phyloP scores from a whole-genome alignment of 1,284 basidiomycete species.

The Pterula multifida region DNA sequence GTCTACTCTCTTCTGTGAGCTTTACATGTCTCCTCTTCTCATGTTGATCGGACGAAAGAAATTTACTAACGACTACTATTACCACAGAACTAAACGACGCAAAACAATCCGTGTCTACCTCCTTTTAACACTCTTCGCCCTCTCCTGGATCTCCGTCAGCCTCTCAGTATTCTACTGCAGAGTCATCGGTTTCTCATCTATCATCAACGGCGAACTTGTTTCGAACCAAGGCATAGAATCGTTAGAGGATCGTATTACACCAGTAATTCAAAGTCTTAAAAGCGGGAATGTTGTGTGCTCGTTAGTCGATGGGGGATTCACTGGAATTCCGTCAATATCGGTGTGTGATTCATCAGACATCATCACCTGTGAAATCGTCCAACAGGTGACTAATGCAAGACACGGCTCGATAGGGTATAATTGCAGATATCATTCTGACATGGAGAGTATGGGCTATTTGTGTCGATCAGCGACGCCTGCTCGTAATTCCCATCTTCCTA shows the following conservation, averaged over 20 bases:
- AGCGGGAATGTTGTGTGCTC: neutral
- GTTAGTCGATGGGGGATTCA: neutral
- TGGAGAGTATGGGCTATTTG: neutral
- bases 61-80: neutral
- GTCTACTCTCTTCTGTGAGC: neutral
- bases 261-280: neutral
- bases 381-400: too few species aligned
- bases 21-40: neutral
- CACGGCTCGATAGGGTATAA: neutral
- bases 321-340: neutral
- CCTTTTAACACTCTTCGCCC: neutral
- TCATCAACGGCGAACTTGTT: neutral
- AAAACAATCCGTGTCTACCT: neutral
- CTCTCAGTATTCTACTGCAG: neutral
- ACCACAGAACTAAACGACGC: neutral
- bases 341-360: neutral
- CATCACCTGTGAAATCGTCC: too few species aligned
- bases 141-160: neutral
- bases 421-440: neutral
- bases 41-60: neutral
- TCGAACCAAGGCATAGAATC: neutral
- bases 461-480: neutral
- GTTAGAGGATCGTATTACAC: neutral
- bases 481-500: neutral
- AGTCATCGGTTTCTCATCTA: neutral